Base-by-base conservation (phyloP, 2,329 filamentous ascomycete species). In the Colletotrichum australisinense region DNA sequence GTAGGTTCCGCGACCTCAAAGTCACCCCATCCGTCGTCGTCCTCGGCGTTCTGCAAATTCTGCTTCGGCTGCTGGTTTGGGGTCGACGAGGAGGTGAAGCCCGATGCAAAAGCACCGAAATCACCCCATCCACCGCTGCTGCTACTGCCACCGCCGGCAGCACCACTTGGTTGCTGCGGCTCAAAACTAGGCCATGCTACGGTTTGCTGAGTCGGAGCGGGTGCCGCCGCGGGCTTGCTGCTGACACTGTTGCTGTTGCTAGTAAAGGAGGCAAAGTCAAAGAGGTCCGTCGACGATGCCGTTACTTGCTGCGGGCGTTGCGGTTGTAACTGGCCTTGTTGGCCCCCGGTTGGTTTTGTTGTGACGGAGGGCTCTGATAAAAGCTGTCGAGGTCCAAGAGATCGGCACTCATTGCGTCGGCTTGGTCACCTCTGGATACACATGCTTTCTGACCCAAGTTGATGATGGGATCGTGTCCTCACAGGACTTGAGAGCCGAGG, bases 21-120 rank as follows among this genome's bases (percentile, higher is more conserved):
- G 68, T 93, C 91, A 0, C 92, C 92, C 88, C 92, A 93, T 32
- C 86, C 89, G 77, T 92, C 90, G 67, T 92, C 90, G 8, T 91
- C 88, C 3, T 88, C 89, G 6, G 84, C 82, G 24, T 42, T n/a
- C n/a, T 63, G 57, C 16, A 59, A 57, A 19, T 32, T 16, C 42
- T 62, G 62, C 56, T 62, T 70, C 14, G 62, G 56, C 46, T 26
- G 74, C 78, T 46, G 78, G 63, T 75, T 59, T 78, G 79, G 49
- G 3, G 38, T 28, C 32, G 38, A 63, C 71, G 16, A 78, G 42
- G 57, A 75, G 56, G 19, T 72, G 72, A 42, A 66, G 19, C 60
- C 67, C 2, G 67, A 65, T 76, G 68, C 64, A 26, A 74, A 66
- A 26, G 66, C 67, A 24, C 71, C 52, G 38, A 72, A 63, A 52